Evolutionary conservation across 2,329 filamentous ascomycete genomes (phyloP), one percentile per base, ranked within the genome.

Genomic region (Elsinoe perseae): DNA sequence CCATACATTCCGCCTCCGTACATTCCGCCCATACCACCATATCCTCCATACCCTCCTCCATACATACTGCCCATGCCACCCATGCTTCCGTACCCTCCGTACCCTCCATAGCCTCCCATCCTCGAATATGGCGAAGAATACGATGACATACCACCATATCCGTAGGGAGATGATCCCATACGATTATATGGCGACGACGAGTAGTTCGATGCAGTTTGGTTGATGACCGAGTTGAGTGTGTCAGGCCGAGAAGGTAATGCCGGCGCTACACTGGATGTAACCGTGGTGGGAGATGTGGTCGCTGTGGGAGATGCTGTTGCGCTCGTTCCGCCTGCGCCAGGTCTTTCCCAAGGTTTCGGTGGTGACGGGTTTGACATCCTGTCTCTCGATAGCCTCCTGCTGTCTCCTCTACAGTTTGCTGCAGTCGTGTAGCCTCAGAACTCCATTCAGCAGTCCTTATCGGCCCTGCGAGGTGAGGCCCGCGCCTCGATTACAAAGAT

Each of bases 341-440:
- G 80, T 71, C 86, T 82, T 75, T 98, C 93, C 93, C 93, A 98
- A 46, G 93, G 93, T 75, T 98, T 98, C 56, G 93, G 93, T 68
- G 93, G 93, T 72, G 92, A 96, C 62, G 50, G 54, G 27, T 43
- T 56, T 14, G 59, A 58, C 59, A 61, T 61, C 34, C 7, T 28
- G 40, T n/a, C 40, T 9, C n/a, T n/a, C n/a, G n/a, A n/a, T n/a
- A n/a, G n/a, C 20, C 23, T 12, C 3, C 3, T 36, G 18, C 9
- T 38, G 28, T 36, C 8, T 9, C 12, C 2, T 52, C 18, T 14
- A 21, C 16, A 18, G 18, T 20, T 38, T 32, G 16, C 12, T 3
- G 30, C 16, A 21, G 30, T 36, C 12, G 28, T 36, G 28, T n/a
- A n/a, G 25, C 48, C 48, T 52, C 48, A 52, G 32, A 25, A 16